Evolutionary conservation across 495 filamentous ascomycete genomes (phyloP).

Genomic region (Annulohypoxylon bovei): DNA sequence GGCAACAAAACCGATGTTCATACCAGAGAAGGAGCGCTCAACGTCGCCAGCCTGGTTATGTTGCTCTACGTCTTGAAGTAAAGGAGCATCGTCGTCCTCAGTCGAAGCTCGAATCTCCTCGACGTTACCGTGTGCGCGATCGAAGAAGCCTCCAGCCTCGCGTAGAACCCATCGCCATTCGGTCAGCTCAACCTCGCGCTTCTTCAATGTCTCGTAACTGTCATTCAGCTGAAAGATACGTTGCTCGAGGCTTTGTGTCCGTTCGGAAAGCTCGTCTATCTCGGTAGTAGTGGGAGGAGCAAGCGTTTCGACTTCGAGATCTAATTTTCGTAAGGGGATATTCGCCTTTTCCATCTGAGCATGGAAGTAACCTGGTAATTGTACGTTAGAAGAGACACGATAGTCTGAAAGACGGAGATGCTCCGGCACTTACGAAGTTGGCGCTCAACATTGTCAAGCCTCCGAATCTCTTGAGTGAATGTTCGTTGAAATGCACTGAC

Average conservation of each 20-base stretch:
- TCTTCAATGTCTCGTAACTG: conserved; percentile 98
- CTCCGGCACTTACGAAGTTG: conserved; percentile 79
- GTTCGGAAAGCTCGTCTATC: conserved; percentile 94
- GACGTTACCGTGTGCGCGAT: conserved; percentile 92
- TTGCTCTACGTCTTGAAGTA: conserved; percentile 88
- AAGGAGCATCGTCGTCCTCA: conserved; percentile 82
- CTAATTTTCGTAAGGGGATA: conserved; percentile 82
- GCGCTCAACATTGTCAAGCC: conserved; percentile 96
- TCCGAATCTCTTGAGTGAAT: conserved; percentile 96
- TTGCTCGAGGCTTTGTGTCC: conserved; percentile 90
- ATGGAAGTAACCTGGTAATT: conserved; percentile 80
- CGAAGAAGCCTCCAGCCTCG: conserved; percentile 96
- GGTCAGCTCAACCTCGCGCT: conserved; percentile 92
- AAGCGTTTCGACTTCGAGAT: conserved; percentile 85
- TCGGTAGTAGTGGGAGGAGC: conserved; percentile 88
- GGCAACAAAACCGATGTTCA: conserved; percentile 99
- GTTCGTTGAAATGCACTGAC: conserved; percentile 94
- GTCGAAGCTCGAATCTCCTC: conserved; percentile 94
- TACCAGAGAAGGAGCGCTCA: conserved; percentile 88
- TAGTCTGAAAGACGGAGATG: background rate
- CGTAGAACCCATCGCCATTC: conserved; percentile 98
- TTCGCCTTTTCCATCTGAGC: conserved; percentile 91
- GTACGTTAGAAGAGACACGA: conserved; percentile 16
- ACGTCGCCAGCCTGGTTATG: conserved; percentile 77
- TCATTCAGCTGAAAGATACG: conserved; percentile 91